Conservation (phyloP, 331 rosid genomes). For the Telfairia occidentalis region DNA sequence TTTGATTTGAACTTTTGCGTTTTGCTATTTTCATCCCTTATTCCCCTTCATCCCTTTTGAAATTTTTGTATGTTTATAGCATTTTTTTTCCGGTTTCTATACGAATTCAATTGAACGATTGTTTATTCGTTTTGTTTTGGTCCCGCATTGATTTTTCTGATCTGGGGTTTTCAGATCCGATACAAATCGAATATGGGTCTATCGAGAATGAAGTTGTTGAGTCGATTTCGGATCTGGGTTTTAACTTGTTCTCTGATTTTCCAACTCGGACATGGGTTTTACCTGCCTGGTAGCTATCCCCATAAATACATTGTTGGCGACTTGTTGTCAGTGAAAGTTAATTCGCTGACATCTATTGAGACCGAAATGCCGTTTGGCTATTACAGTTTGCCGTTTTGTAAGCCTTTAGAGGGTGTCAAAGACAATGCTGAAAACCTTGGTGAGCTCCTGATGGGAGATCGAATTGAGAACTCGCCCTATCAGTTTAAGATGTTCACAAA, state of each 20-base stretch:
- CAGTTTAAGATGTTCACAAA: slow-evolving; percentile 56
- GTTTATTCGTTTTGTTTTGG: not conserved
- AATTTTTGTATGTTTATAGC: not conserved
- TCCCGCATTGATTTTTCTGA: not conserved
- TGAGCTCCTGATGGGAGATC: slow-evolving; percentile 95
- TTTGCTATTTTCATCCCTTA: not conserved
- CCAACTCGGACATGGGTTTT: slow-evolving; percentile 50
- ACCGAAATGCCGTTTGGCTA: slow-evolving; percentile 86
- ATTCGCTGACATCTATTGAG: slow-evolving; percentile 83
- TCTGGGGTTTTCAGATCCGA: slow-evolving; percentile 34
- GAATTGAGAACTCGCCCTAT: slow-evolving; percentile 89
- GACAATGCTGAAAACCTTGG: slow-evolving; percentile 96
- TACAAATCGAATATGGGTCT: slow-evolving; percentile 10
- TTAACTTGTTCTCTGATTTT: slow-evolving; percentile 37
- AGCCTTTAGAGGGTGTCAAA: slow-evolving; percentile 64
- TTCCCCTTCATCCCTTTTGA: not conserved
- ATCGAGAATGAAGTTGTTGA: slow-evolving; percentile 39
- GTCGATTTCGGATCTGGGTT: slow-evolving; percentile 38
- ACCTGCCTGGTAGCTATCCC: slow-evolving; percentile 88
- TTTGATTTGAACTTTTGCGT: not conserved
- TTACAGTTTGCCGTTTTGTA: slow-evolving; percentile 79
- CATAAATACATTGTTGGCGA: slow-evolving; percentile 52
- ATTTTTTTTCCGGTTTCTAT: not conserved
- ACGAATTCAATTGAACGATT: not conserved
- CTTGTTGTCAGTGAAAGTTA: slow-evolving; percentile 60